Evolutionary conservation across 2,329 filamentous ascomycete genomes (phyloP).

Genomic region (Colletotrichum coccodes): DNA sequence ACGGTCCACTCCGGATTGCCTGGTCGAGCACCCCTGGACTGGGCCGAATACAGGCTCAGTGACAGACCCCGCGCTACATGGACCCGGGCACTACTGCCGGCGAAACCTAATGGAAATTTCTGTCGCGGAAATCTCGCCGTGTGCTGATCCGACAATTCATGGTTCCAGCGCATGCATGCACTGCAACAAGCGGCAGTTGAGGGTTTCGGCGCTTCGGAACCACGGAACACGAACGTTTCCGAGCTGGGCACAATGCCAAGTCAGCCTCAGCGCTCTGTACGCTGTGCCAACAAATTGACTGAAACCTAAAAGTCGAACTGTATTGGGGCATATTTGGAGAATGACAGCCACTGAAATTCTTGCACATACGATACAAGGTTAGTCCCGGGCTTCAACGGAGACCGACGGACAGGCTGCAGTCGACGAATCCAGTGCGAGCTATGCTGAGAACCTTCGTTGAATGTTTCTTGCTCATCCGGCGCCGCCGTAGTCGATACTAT

Average conservation of each 20-base stretch:
- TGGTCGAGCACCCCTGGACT: not conserved
- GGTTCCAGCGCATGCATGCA: not conserved
- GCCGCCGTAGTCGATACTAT: too few species aligned
- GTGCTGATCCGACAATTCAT: not conserved
- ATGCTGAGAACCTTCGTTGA: too few species aligned
- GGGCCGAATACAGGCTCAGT: not conserved
- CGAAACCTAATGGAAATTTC: not conserved
- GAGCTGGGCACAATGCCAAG: not conserved
- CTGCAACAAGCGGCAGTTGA: not conserved
- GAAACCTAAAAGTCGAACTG: too few species aligned
- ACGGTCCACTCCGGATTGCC: not conserved
- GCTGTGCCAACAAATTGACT: too few species aligned
- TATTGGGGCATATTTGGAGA: too few species aligned
- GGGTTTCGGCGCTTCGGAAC: not conserved
- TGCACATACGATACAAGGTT: too few species aligned
- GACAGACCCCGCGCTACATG: not conserved
- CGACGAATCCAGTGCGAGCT: too few species aligned
- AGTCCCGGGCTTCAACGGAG: too few species aligned
- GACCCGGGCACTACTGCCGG: not conserved
- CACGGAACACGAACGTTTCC: conserved; percentile 6
- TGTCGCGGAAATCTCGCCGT: not conserved
- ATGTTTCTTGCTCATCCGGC: too few species aligned
- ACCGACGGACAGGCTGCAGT: too few species aligned
- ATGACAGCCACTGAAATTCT: too few species aligned
- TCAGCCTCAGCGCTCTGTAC: too few species aligned